Conservation (phyloP, 225 moss, liverwort and hornwort species). For the Sphagnum tenellum region DNA sequence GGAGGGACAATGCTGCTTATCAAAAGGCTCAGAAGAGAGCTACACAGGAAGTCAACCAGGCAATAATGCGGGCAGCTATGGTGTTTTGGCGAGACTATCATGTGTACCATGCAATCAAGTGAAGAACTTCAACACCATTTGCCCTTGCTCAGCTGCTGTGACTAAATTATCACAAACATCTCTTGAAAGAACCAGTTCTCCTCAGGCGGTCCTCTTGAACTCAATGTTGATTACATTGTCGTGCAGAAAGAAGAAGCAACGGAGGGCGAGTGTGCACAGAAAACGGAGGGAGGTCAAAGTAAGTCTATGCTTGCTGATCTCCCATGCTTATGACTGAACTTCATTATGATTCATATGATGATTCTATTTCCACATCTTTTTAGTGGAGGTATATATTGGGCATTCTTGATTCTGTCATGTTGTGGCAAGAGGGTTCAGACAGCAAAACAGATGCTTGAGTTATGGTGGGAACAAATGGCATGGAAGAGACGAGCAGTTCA, state of each 20-base stretch:
- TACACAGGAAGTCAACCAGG: constrained; percentile 89
- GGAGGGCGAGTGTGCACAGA: constrained; percentile 46
- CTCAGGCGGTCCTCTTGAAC: no score
- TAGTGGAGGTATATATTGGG: background rate
- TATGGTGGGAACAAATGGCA: constrained; percentile 97
- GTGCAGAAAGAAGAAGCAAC: constrained; percentile 76
- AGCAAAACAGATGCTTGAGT: constrained; percentile 56
- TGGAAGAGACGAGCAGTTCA: constrained; percentile 85
- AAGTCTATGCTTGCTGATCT: background rate
- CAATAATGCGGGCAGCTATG: constrained; percentile 97
- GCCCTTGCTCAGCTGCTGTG: background rate
- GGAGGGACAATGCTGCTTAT: constrained; percentile 88
- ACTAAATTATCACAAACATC: background rate
- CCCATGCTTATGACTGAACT: no score
- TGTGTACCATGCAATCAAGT: constrained; percentile 92
- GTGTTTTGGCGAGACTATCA: constrained; percentile 99
- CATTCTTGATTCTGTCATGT: background rate
- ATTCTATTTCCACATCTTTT: background rate
- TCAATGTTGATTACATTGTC: constrained; percentile 3
- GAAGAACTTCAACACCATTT: constrained; percentile 19
- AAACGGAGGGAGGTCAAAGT: constrained; percentile 71
- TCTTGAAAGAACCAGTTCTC: no score
- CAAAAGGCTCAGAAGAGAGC: constrained; percentile 75
- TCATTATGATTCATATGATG: background rate
- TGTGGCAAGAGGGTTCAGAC: constrained; percentile 26